A percentile compares a stretch with the other conserved stretches of the same genome.
Evolutionary conservation across 805 yeast species (phyloP).

Genomic region (Yarrowia sp.): DNA sequence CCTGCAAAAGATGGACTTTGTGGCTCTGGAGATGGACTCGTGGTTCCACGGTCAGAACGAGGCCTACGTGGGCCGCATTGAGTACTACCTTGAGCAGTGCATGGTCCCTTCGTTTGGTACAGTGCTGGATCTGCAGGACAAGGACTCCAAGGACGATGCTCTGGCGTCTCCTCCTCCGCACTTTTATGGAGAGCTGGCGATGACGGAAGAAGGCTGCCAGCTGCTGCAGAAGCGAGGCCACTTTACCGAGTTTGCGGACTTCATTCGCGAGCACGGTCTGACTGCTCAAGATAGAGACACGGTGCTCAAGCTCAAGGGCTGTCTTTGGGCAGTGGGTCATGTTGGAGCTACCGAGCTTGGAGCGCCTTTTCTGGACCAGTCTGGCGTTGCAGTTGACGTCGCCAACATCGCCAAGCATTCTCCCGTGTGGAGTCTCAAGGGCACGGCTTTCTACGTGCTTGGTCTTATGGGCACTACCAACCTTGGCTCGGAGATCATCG

Average conservation of each 20-base stretch:
- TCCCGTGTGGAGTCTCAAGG: conserved; percentile 59
- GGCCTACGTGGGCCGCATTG: conserved; percentile 38
- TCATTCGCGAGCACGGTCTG: conserved; percentile 33
- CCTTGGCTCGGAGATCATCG: conserved; percentile 82
- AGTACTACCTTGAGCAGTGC: conserved; percentile 36
- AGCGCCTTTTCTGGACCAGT: conserved; percentile 53
- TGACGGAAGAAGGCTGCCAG: conserved; percentile 75
- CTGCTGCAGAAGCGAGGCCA: conserved; percentile 53
- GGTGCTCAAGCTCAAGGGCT: conserved; percentile 58
- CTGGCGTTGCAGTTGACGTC: conserved; percentile 49
- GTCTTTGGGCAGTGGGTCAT: conserved; percentile 84
- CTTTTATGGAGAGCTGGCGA: conserved; percentile 75
- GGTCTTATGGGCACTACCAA: conserved; percentile 70
- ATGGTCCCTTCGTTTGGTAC: background rate
- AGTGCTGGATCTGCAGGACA: background rate
- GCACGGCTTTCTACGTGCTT: conserved; percentile 72
- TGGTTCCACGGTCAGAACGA: conserved; percentile 54
- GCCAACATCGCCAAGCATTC: conserved; percentile 50
- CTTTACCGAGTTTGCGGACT: conserved; percentile 38
- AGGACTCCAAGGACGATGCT: background rate
- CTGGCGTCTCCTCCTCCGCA: conserved; percentile 22
- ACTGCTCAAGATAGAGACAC: conserved; percentile 40
- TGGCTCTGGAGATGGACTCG: conserved; percentile 60
- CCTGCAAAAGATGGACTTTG: conserved; percentile 55
- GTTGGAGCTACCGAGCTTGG: conserved; percentile 75